Conservation (phyloP, 345 rosid species). For the Chamaenerion angustifolium region DNA sequence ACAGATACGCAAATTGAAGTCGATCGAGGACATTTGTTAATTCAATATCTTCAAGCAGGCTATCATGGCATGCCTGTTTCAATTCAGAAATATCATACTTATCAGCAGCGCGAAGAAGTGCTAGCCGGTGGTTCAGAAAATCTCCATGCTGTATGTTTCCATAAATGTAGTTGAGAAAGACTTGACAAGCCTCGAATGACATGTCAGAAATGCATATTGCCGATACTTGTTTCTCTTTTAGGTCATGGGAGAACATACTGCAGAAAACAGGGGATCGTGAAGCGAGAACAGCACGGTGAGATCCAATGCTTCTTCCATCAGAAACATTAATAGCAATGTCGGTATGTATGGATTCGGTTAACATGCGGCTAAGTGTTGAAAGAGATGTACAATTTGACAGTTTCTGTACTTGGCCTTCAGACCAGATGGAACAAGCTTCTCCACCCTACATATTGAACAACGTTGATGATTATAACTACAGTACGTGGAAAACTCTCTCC, state of each 20-base stretch:
- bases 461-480: no score
- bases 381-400: slow-evolving; percentile 48
- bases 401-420: slow-evolving; percentile 32
- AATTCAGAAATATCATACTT: slow-evolving; percentile 67
- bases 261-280: slow-evolving; percentile 77
- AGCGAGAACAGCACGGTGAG: slow-evolving; percentile 89
- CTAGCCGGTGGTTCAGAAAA: slow-evolving; percentile 56
- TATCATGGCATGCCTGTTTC: slow-evolving; percentile 75
- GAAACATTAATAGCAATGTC: slow-evolving; percentile 67
- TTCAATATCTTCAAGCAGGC: slow-evolving; percentile 78
- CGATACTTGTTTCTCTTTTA: slow-evolving; percentile 81
- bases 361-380: slow-evolving; percentile 60
- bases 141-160: slow-evolving; percentile 63
- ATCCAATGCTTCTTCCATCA: slow-evolving; percentile 59
- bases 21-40: slow-evolving; percentile 70
- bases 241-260: slow-evolving; percentile 80
- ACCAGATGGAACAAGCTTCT: slow-evolving; percentile 69
- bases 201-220: slow-evolving; percentile 63
- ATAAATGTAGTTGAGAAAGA: slow-evolving; percentile 64
- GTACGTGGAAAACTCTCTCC: neutral
- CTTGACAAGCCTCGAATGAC: slow-evolving; percentile 70
- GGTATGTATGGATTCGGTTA: slow-evolving; percentile 66
- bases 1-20: slow-evolving; percentile 67
- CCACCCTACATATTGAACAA: slow-evolving; percentile 37
- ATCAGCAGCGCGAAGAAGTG: slow-evolving; percentile 76